Evolutionary conservation across 2,329 filamentous ascomycete species (phyloP).

Genomic region (Microascus cirrosus): DNA sequence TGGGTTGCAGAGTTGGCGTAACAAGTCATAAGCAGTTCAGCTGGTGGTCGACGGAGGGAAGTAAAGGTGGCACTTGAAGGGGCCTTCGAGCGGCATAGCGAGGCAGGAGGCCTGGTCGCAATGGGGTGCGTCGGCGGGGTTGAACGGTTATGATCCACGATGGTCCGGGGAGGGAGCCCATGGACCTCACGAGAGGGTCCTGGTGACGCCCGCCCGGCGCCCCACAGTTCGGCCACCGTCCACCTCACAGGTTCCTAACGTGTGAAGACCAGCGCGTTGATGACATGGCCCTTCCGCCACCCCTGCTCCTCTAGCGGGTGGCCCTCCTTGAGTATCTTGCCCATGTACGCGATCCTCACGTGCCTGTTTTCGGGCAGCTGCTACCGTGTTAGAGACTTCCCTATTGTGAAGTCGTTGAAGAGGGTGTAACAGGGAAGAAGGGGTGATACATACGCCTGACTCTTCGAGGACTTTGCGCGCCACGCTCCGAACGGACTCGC

Average conservation of each 20-base stretch:
- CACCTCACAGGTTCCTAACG: conserved; percentile 1
- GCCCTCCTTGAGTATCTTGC: conserved; percentile 64
- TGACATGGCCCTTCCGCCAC: conserved; percentile 63
- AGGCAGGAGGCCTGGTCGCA: too few relatives aligned
- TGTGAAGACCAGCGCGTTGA: conserved; percentile 62
- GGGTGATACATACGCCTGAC: conserved; percentile 48
- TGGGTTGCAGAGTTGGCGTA: too few relatives aligned
- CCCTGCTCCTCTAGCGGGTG: conserved; percentile 56
- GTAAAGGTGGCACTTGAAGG: too few relatives aligned
- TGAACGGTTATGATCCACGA: too few relatives aligned
- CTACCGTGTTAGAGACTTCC: neutral
- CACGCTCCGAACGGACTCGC: conserved; percentile 54
- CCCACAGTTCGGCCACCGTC: neutral
- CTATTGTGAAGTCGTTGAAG: neutral
- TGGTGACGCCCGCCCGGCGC: too few relatives aligned
- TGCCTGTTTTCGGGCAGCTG: conserved; percentile 45
- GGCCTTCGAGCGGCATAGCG: too few relatives aligned
- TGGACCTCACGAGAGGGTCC: too few relatives aligned
- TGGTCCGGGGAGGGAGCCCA: too few relatives aligned
- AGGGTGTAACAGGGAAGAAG: neutral
- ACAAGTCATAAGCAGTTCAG: too few relatives aligned
- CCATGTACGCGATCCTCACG: conserved; percentile 68
- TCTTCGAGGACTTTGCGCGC: conserved; percentile 52
- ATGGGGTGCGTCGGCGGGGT: too few relatives aligned
- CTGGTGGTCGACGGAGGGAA: too few relatives aligned